Base-by-base conservation (phyloP, 2,329 filamentous ascomycete species). In the Alternaria alternata region DNA sequence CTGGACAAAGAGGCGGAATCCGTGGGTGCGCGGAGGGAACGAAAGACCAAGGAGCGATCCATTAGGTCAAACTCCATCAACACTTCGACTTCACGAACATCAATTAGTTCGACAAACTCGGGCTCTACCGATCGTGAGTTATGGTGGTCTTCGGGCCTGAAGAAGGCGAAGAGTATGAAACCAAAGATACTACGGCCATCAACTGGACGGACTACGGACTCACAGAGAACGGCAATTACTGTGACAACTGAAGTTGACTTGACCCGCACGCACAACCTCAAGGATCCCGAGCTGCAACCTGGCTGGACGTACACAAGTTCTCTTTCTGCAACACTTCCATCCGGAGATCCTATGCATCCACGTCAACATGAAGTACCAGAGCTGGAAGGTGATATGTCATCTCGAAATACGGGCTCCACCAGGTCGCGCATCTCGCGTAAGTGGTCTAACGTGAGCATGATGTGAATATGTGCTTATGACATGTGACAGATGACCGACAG, bases 11-110 rank as follows among this genome's bases (percentile, higher is more conserved):
- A 61, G 38, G 67, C 67, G n/a, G 77, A 79, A 63, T 78, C 69
- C 44, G 74, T 80, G 41, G 78, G 78, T n/a, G 65, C 77, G 59
- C 72, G 76, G 9, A 71, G 66, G 57, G 74, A 79, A 58, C 69
- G 78, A 41, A 78, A 72, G 48, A 70, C 71, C 26, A 68, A 64
- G 55, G 68, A 77, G 57, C 65, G 64, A n/a, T 60, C 70, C 20
- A 61, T 54, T 36, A 62, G 67, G 16, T 64, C 73, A 18, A 62
- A 63, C 8, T 78, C 76, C 1, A 51, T 73, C 44, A 71, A 59
- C 51, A 75, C 72, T 22, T 71, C 71, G 5, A 64, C 72, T 20
- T 71, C 71, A 5, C 64, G 49, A 51, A 74, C 71, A 16, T 70
- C 71, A 6, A 64, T 52, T 38, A 74, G 64, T 36, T 71, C 69